A percentile compares a stretch with the other conserved stretches of the same genome.
These are phyloP conservation scores for Neurospora sp. DNA, from an alignment of 495 filamentous ascomycete species.

Conservation along the genomic window DNA sequence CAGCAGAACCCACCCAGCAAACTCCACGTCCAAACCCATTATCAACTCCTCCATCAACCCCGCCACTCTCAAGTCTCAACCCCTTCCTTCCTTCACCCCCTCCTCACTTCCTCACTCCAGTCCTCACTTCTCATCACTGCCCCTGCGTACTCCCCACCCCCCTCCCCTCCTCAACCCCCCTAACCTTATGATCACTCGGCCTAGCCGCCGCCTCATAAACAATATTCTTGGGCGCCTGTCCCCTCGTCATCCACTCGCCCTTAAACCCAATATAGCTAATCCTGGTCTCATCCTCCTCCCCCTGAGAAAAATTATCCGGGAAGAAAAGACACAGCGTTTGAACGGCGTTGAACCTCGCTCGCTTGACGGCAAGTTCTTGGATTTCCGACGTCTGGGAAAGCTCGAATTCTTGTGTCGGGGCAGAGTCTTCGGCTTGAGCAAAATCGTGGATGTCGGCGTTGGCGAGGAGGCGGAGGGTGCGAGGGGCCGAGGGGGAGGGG, in stretches of 20 bases:
- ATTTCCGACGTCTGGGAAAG: constrained; percentile 70
- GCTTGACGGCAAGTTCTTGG: constrained; percentile 70
- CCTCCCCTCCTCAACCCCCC: constrained; percentile 30
- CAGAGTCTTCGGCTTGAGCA: constrained; percentile 52
- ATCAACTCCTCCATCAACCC: no score
- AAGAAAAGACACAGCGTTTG: constrained; percentile 74
- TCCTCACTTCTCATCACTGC: constrained; percentile 16
- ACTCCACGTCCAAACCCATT: no score
- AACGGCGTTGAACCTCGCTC: constrained; percentile 79
- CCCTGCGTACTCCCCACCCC: background rate
- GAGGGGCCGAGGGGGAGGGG: constrained; percentile 58
- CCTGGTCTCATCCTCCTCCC: constrained; percentile 65
- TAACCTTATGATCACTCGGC: constrained; percentile 65
- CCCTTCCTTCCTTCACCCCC: no score
- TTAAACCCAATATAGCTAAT: constrained; percentile 84
- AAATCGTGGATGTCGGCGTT: constrained; percentile 88
- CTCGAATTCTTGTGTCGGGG: constrained; percentile 66
- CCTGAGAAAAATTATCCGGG: constrained; percentile 57
- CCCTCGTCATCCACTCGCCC: constrained; percentile 81
- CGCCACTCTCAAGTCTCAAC: no score
- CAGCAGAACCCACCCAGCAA: no score
- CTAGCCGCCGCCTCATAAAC: constrained; percentile 92
- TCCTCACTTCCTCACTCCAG: background rate
- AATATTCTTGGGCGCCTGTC: constrained; percentile 71
- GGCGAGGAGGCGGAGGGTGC: constrained; percentile 70